Evolutionary conservation across 1,139 yeast species (phyloP), one percentile per base, ranked within the genome.

Genomic region (Candida albicans): DNA sequence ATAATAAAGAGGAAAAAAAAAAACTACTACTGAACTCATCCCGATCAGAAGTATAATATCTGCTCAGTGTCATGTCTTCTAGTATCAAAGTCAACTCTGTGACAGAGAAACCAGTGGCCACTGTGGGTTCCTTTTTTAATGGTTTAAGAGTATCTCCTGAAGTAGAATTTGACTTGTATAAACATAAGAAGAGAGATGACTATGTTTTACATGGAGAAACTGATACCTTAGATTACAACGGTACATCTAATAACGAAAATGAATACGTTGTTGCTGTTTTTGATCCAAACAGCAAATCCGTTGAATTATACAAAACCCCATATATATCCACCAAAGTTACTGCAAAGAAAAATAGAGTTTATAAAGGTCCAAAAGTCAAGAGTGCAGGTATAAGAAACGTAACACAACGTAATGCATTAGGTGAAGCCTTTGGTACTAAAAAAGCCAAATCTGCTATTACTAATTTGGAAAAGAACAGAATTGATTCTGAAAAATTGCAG

Each of bases 381-480:
- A 81, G 77, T 55, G 64, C 68, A 30, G 82, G 83, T 48, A 71
- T 75, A 11, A 75, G 82, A 56, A 68, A 72, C 53, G 65, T 73
- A 34, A 70, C 73, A 11, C 88, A 87, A 66, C 78, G 96, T 62
- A 87, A 79, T 51, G 87, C 88, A 2, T 76, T 93, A 57, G 99
- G 99, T 59, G 93, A 89, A 65, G 95, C 95, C 2, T 93, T 93
- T 55, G 99, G 99, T 77, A 91, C 99, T 49, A 89, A 88, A 68
- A 91, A 84, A 68, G 97, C 98, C 49, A 91, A 89, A 69, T 86
- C 88, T 58, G 96, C 96, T 32, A 87, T 95, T 59, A 73, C 80
- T 41, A 91, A 85, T 61, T 66, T 82, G 58, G 95, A 85, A 59
- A 81, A 86, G 64, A 93, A 93, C 67, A 78, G 86, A 59, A 84